phyloP scores from a whole-genome alignment of 2,329 filamentous ascomycete genomes.

The Aspergillus fructus region DNA sequence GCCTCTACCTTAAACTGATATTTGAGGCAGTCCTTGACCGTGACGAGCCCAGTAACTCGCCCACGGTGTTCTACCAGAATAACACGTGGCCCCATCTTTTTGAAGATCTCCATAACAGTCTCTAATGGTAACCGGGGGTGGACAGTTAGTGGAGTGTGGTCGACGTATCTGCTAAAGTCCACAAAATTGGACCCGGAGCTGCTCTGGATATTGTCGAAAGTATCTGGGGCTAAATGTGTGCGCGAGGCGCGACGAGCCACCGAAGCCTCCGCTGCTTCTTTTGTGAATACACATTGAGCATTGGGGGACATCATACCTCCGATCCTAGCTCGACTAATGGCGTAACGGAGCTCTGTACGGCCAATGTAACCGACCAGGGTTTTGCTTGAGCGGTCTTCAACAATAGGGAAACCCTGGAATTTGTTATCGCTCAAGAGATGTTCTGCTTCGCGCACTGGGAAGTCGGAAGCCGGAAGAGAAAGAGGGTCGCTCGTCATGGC shows the following conservation, averaged over 20 bases:
- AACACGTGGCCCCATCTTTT: conserved; percentile 92
- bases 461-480: conserved; percentile 70
- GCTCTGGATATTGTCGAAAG: conserved; percentile 60
- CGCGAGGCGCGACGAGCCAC: conserved; percentile 31
- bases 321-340: conserved; percentile 74
- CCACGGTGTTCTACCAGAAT: conserved; percentile 92
- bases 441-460: conserved; percentile 76
- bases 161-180: conserved; percentile 84
- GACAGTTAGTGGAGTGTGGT: conserved; percentile 83
- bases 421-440: conserved; percentile 71
- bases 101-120: conserved; percentile 98
- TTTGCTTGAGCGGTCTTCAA: conserved; percentile 70
- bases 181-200: conserved; percentile 59
- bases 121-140: conserved; percentile 90
- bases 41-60: conserved; percentile 78
- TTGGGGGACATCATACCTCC: conserved; percentile 65
- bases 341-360: conserved; percentile 86
- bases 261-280: conserved; percentile 47
- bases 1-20: conserved; percentile 97
- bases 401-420: conserved; percentile 90
- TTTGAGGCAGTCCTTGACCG: conserved; percentile 94
- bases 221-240: conserved; percentile 42
- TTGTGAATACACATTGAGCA: conserved; percentile 71
- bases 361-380: conserved; percentile 88
- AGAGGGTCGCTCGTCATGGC: conserved; percentile 81